Evolutionary conservation across 139 green algal genomes (phyloP), one percentile per base, ranked within the genome.

Genomic region (Chlamydomonas schloesseri): DNA sequence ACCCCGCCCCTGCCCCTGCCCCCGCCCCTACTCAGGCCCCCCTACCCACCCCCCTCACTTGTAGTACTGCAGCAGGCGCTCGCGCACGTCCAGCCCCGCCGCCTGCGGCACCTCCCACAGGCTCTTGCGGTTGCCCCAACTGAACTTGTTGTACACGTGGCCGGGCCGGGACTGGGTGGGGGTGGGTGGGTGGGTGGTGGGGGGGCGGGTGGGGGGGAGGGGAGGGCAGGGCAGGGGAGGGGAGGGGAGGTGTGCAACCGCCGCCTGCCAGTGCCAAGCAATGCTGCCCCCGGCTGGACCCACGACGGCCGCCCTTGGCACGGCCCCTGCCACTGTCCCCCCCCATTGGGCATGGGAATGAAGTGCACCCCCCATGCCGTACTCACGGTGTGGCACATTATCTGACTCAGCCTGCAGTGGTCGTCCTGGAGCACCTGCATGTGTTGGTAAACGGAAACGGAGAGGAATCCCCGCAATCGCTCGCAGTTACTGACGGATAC

Each of bases 71-170:
- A 98, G 80, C 20, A 99, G 87, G 50, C 90, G 47, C 20, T 93
- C 82, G 23, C 97, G 81, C 23, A 98, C 90, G 55, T 97, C 87
- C 2, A 96, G 47, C 23, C 94, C 95, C 29, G 89, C 88, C 29
- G 81, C 83, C 28, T 26, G 68, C 5, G 96, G 95, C 47, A 88
- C 55, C 6, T 98, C 94, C 79, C 90, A 93, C 81, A 99, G 91
- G 74, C 89, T 96, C 73, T 90, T 89, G 15, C 88, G 73, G 92
- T 99, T 99, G 87, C 97, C 98, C 97, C 97, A 99, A n/a, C 82
- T 92, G 92, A 99, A 99, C 74, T 96, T 97, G 82, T 80, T 73
- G 91, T 96, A 97, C 18, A 95, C 83, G 90, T 99, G 96, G 57
- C 92, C 94, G 3, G 84, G 46, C 2, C 67, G 60, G 24, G 91